Percentiles rank a stretch among this genome's conserved stretches.
These are phyloP conservation scores for Fusarium torreyae DNA, from an alignment of 2,329 filamentous ascomycete species.

Conservation along the genomic window DNA sequence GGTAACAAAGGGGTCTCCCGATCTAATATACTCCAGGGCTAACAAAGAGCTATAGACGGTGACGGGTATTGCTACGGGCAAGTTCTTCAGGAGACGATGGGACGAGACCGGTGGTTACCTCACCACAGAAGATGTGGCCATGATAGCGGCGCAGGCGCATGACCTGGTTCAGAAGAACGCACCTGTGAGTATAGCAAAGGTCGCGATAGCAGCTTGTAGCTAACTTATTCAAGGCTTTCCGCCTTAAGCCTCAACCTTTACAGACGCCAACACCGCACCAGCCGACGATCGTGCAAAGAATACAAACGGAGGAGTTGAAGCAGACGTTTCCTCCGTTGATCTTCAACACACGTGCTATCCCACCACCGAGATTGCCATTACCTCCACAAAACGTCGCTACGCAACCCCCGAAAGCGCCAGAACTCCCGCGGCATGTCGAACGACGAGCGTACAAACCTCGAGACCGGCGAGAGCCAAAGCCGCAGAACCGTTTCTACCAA, in stretches of 20 bases:
- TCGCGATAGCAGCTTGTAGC: not conserved
- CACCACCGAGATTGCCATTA: not conserved
- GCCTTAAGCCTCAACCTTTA: conserved; percentile 2
- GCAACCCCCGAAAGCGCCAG: not conserved
- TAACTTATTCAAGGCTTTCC: conserved; percentile 27
- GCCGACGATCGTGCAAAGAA: not conserved
- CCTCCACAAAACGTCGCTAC: not conserved
- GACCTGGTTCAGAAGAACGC: conserved; percentile 44
- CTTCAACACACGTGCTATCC: not conserved
- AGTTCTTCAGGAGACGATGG: conserved; percentile 44
- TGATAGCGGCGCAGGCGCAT: conserved; percentile 34
- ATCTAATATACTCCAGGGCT: conserved; percentile 6
- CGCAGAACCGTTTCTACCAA: conserved; percentile 35
- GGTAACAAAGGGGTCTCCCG: conserved; percentile 42
- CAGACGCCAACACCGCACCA: conserved; percentile 1
- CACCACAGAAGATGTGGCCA: conserved; percentile 32
- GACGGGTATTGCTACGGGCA: conserved; percentile 42
- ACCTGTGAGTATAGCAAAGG: conserved; percentile 38
- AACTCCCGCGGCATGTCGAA: not conserved
- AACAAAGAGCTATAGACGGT: conserved; percentile 41
- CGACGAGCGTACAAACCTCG: conserved; percentile 29
- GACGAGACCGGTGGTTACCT: conserved; percentile 45
- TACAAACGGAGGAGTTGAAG: not conserved
- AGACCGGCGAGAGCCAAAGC: conserved; percentile 26
- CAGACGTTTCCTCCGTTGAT: not conserved